Conservation (phyloP, 202 grass and related monocot species). For the Elaeis oleifera region DNA sequence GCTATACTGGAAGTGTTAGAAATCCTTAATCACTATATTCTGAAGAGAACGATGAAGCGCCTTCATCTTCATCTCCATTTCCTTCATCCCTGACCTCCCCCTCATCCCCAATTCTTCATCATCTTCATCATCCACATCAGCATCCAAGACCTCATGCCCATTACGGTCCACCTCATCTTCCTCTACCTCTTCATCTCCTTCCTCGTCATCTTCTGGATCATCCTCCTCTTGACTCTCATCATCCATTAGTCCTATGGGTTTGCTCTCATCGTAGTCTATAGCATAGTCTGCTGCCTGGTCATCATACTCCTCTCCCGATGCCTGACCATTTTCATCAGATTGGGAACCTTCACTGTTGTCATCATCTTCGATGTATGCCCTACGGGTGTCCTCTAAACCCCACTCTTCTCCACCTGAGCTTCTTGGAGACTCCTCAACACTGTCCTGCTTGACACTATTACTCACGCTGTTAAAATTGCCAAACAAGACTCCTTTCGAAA, state of each 20-base stretch:
- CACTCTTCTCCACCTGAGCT: conserved; percentile 74
- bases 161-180: conserved; percentile 42
- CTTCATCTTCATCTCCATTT: conserved; percentile 42
- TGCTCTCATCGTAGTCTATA: conserved; percentile 36
- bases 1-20: too few relatives aligned
- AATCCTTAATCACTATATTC: conserved; percentile 36
- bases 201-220: conserved; percentile 18
- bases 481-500: conserved; percentile 54
- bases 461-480: conserved; percentile 56
- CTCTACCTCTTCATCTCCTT: conserved; percentile 48
- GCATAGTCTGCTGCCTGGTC: conserved; percentile 38
- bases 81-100: conserved; percentile 25
- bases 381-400: conserved; percentile 39
- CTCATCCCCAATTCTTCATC: conserved; percentile 39
- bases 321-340: conserved; percentile 41
- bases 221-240: conserved; percentile 45
- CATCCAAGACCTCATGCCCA: conserved; percentile 12
- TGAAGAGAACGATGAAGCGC: conserved; percentile 44
- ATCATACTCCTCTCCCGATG: conserved; percentile 56
- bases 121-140: conserved; percentile 34
- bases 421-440: conserved; percentile 44
- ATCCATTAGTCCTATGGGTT: conserved; percentile 37
- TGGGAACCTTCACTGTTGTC: conserved; percentile 33
- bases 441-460: conserved; percentile 31
- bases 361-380: conserved; percentile 38